A percentile compares a stretch with the other conserved stretches of the same genome.
These are phyloP conservation scores for Geotrichum australiense DNA, from an alignment of 1,139 yeast species.

Conservation along the genomic window DNA sequence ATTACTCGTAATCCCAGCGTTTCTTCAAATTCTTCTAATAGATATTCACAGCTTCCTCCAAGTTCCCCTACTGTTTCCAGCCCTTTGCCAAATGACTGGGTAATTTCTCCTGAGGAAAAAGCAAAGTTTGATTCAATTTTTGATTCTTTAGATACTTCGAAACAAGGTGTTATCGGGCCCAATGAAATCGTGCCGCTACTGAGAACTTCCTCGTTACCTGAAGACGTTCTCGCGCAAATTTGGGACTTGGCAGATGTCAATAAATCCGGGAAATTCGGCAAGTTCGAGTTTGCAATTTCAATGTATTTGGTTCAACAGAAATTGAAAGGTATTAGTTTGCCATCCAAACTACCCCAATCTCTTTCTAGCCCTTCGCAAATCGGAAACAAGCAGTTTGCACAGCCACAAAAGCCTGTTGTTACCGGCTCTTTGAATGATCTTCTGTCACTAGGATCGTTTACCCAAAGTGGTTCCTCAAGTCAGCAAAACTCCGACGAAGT, in stretches of 20 bases:
- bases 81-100: conserved; percentile 46
- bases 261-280: conserved; percentile 75
- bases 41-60: conserved; percentile 2
- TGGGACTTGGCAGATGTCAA: conserved; percentile 95
- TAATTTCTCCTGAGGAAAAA: conserved; percentile 57
- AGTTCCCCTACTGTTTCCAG: not conserved
- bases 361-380: not conserved
- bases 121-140: conserved; percentile 75
- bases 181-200: conserved; percentile 78
- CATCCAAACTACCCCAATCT: conserved; percentile 42
- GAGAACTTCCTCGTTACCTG: conserved; percentile 77
- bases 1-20: conserved; percentile 5
- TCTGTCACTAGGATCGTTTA: conserved; percentile 35
- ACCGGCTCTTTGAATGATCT: conserved; percentile 28
- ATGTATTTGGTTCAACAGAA: conserved; percentile 85
- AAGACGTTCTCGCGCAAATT: conserved; percentile 75
- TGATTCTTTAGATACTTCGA: conserved; percentile 62
- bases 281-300: conserved; percentile 83
- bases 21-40: conserved; percentile 2
- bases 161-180: conserved; percentile 56
- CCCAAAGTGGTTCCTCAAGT: not conserved
- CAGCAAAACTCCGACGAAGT: too few relatives aligned
- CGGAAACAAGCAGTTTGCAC: conserved; percentile 18
- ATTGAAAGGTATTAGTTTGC: conserved; percentile 68
- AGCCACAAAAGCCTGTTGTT: conserved; percentile 10